Conservation (phyloP, 202 grass and related monocot genomes). For the Musa balbisiana region DNA sequence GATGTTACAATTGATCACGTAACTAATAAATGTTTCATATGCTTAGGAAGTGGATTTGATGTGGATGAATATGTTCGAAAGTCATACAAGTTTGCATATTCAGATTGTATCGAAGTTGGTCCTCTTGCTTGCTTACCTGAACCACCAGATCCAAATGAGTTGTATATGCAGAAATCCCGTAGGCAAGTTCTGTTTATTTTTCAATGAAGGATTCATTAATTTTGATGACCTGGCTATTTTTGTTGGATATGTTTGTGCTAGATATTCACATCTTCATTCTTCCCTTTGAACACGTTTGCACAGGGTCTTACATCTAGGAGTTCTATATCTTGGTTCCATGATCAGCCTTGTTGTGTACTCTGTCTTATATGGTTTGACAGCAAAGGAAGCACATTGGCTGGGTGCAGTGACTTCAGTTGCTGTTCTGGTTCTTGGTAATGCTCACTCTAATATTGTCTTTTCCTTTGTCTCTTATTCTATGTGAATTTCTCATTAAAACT, state of each 20-base stretch:
- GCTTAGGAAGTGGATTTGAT: slow-evolving; percentile 82
- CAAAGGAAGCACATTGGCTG: slow-evolving; percentile 89
- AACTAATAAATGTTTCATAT: slow-evolving; percentile 21
- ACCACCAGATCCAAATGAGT: slow-evolving; percentile 87
- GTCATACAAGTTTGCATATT: slow-evolving; percentile 94
- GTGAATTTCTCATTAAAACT: neutral
- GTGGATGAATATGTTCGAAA: slow-evolving; percentile 95
- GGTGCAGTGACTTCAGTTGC: slow-evolving; percentile 86
- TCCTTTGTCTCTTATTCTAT: neutral
- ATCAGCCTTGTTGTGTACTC: slow-evolving; percentile 78
- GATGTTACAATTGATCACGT: neutral
- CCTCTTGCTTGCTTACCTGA: slow-evolving; percentile 86
- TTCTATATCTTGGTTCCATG: slow-evolving; percentile 83
- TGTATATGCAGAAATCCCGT: slow-evolving; percentile 85
- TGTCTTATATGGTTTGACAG: slow-evolving; percentile 77
- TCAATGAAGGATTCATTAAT: neutral
- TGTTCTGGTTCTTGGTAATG: slow-evolving; percentile 88
- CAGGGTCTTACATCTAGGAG: slow-evolving; percentile 75
- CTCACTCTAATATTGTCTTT: slow-evolving; percentile 22
- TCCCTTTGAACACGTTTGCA: slow-evolving; percentile 28
- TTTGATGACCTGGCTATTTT: neutral
- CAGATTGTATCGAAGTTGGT: slow-evolving; percentile 93
- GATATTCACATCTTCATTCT: slow-evolving; percentile 24
- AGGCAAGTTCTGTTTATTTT: slow-evolving; percentile 41
- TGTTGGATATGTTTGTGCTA: slow-evolving; percentile 9